Base-by-base conservation (phyloP, 495 filamentous ascomycete genomes). In the Penicillium mononematosum region DNA sequence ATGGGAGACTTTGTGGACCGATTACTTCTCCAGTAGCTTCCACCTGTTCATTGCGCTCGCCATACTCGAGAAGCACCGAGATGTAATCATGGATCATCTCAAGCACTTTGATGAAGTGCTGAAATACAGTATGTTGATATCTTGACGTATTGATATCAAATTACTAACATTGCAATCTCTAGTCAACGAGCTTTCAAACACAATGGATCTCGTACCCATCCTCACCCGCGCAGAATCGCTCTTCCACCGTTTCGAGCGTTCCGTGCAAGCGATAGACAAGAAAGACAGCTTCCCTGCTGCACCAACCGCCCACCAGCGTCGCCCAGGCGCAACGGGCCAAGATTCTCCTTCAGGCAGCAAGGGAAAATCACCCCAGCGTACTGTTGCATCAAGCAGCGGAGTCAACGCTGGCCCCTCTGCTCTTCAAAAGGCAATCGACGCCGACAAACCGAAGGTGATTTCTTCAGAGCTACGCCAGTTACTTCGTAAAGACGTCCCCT, bases 1-100 rank as follows among this genome's bases (percentile, higher is more conserved):
- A 8, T 98, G 94, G 92, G 94, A 98, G 73, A 80, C 81, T 2
- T 78, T 98, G 3, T 98, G 94, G 95, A 97, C 95, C 27, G 93
- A 98, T 66, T 96, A 87, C 60, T 69, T 90, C 50, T 89, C 83
- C 70, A 88, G 88, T 61, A 88, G 86, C 64, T 98, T 96, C 75
- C 95, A 98, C 67, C 77, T 98, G 3, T 98, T 98, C 67, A 82
- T 98, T 52, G 94, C 94, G 0, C 73, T 98, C 16, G 93, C 93
- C 0, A 94, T 98, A 41, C 70, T 98, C n/a, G 95, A 98, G 76
- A 94, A 91, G 69, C 95, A 98, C 70, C 77, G 94, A 24, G 84
- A 88, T 60, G 89, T 98, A 4, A 96, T 98, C 48, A 96, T 98
- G 88, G 83, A 86, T 34, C 94, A 98, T 77, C 74, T 98, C 45